These are phyloP conservation scores for Penstemon davidsonii DNA, from an alignment of 257 asterid genomes.

Conservation along the genomic window DNA sequence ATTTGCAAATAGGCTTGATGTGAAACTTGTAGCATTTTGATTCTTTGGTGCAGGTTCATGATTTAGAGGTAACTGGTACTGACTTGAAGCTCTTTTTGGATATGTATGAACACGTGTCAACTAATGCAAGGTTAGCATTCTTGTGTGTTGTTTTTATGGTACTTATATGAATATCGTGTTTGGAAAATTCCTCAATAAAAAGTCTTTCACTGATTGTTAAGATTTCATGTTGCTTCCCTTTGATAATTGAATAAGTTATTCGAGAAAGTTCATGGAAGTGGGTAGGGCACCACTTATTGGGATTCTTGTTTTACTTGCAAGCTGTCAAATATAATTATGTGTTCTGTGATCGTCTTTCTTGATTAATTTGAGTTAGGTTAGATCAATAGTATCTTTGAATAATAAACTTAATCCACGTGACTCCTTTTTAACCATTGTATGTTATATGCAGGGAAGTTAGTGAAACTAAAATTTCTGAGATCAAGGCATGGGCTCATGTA, in stretches of 20 bases:
- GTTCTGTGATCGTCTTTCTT: not conserved
- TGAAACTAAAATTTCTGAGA: slow-evolving; percentile 77
- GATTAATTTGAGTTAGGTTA: slow-evolving; percentile 2
- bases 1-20: not conserved
- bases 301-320: slow-evolving; percentile 1
- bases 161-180: slow-evolving; percentile 20
- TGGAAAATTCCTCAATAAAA: not conserved
- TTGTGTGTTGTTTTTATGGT: not conserved
- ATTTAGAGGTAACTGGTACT: slow-evolving; percentile 57
- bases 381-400: not conserved
- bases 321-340: not conserved
- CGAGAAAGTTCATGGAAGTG: slow-evolving; percentile 11
- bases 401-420: not conserved
- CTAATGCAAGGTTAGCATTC: slow-evolving; percentile 69
- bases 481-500: slow-evolving; percentile 87
- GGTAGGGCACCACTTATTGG: not conserved
- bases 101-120: slow-evolving; percentile 63
- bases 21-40: slow-evolving; percentile 24
- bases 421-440: slow-evolving; percentile 23
- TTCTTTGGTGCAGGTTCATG: slow-evolving; percentile 63
- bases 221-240: slow-evolving; percentile 5
- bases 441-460: slow-evolving; percentile 63
- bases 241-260: not conserved
- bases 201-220: not conserved
- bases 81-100: slow-evolving; percentile 75